Evolutionary conservation across 495 filamentous ascomycete species (phyloP), one percentile per base, ranked within the genome.

Genomic region (Xylaria cubensis): DNA sequence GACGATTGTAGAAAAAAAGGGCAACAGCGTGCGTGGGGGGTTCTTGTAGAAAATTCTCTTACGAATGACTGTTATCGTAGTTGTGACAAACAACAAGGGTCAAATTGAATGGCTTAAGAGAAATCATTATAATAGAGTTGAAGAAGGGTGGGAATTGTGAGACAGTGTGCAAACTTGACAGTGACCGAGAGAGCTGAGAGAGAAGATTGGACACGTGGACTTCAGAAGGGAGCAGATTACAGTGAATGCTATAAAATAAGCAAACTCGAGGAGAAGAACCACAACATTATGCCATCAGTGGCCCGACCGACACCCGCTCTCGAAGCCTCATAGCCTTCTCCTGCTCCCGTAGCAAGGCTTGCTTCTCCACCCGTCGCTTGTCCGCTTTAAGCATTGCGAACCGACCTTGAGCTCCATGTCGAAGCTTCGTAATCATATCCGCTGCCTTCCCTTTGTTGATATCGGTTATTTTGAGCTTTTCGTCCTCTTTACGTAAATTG

Each of bases 401-500:
- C 48, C 88, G 86, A 13, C 92, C 92, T 74, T 89, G 89, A 12
- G 92, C 93, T 0, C 96, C 96, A 78, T 93, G 90, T 74, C 91
- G 94, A 70, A 97, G 74, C 77, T 97, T 97, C 2, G 92, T 97
- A 72, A 98, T 97, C 88, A 97, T 94, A 82, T 99, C 96, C 24
- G 86, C 87, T 42, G 96, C 97, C 75, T 89, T 88, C 1, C 96
- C 96, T 67, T 94, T 93, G 5, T 89, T 97, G 53, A 97, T 70
- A 41, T 88, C 85, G 1, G 76, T 78, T 0, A 80, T 50, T n/a
- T 72, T 83, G 21, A 96, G 76, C 62, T 85, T 82, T n/a, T 90
- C 85, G 1, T 88, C 78, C 12, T 85, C 80, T 1, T 84, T 80
- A 5, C 89, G 82, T 6, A 92, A 75, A 73, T 88, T 90, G 74